phyloP scores from a whole-genome alignment of 2,329 filamentous ascomycete species.

The Colletotrichum tropicale region DNA sequence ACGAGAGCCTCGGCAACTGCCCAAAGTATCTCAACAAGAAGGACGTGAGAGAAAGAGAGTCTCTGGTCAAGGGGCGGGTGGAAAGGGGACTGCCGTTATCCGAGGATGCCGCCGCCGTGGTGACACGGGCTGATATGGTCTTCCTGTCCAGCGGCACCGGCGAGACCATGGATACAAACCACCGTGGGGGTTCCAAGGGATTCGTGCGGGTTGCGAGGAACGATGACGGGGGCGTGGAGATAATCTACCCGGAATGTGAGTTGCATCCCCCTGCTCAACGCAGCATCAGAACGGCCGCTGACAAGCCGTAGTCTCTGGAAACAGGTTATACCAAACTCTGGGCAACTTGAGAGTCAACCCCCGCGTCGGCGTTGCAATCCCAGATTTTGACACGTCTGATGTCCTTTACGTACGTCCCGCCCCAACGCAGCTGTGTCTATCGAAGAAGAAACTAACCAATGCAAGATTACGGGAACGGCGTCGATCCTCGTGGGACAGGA shows the following conservation, averaged over 20 bases:
- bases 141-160: slow-evolving; percentile 75
- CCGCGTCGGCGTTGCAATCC: slow-evolving; percentile 71
- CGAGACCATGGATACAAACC: slow-evolving; percentile 81
- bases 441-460: neutral
- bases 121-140: slow-evolving; percentile 73
- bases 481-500: slow-evolving; percentile 68
- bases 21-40: slow-evolving; percentile 88
- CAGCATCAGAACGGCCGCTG: neutral
- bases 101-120: slow-evolving; percentile 58
- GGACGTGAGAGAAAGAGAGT: slow-evolving; percentile 47
- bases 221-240: slow-evolving; percentile 44
- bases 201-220: slow-evolving; percentile 74
- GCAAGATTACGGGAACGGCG: slow-evolving; percentile 66
- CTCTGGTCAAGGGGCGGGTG: neutral
- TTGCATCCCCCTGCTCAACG: neutral
- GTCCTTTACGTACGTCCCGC: slow-evolving; percentile 62
- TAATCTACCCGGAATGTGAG: slow-evolving; percentile 78
- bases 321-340: slow-evolving; percentile 81
- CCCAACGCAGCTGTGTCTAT: neutral
- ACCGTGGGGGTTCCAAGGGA: slow-evolving; percentile 75
- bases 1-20: slow-evolving; percentile 80
- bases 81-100: slow-evolving; percentile 49
- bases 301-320: slow-evolving; percentile 65
- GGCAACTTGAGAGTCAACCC: slow-evolving; percentile 77
- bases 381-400: slow-evolving; percentile 74